Percentiles rank a stretch among this genome's conserved stretches.
Conservation (phyloP, 2,329 filamentous ascomycete genomes). For the Arthrobotrys musiformis region DNA sequence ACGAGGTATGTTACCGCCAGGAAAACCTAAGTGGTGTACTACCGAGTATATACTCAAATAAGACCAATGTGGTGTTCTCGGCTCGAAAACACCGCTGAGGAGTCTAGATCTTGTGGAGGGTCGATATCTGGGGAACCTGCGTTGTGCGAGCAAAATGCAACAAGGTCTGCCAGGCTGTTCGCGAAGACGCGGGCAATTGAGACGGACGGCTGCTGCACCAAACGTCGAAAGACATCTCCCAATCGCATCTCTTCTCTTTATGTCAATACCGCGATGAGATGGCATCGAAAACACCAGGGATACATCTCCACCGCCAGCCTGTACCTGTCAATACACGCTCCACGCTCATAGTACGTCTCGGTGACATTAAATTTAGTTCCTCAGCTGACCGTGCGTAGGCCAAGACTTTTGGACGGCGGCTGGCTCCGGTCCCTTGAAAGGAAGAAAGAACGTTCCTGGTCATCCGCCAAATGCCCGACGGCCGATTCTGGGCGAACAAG, state of each 20-base stretch:
- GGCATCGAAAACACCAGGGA: background rate
- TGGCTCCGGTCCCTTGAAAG: constrained; percentile 16
- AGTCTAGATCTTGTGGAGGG: background rate
- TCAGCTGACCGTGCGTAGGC: constrained; percentile 23
- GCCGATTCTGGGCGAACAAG: constrained; percentile 15
- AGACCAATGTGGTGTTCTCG: background rate
- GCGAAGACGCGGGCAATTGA: background rate
- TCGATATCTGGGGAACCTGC: background rate
- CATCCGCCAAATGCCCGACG: constrained; percentile 49
- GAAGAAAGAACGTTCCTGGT: constrained; percentile 13
- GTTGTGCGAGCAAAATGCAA: constrained; percentile 1
- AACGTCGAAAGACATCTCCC: background rate
- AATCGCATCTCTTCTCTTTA: too few species aligned
- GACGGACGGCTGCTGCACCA: too few species aligned
- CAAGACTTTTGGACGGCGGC: constrained; percentile 17
- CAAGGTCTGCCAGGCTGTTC: background rate
- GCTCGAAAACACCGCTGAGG: constrained; percentile 25
- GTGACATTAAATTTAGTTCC: background rate
- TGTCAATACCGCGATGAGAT: too few species aligned
- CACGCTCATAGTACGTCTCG: too few species aligned
- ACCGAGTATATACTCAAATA: too few species aligned
- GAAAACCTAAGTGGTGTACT: background rate
- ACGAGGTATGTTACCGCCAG: background rate
- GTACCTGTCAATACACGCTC: too few species aligned
- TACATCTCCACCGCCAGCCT: background rate